phyloP scores from a whole-genome alignment of 192 early-diverging fungal genomes.

The Helicostylum pulchrum region DNA sequence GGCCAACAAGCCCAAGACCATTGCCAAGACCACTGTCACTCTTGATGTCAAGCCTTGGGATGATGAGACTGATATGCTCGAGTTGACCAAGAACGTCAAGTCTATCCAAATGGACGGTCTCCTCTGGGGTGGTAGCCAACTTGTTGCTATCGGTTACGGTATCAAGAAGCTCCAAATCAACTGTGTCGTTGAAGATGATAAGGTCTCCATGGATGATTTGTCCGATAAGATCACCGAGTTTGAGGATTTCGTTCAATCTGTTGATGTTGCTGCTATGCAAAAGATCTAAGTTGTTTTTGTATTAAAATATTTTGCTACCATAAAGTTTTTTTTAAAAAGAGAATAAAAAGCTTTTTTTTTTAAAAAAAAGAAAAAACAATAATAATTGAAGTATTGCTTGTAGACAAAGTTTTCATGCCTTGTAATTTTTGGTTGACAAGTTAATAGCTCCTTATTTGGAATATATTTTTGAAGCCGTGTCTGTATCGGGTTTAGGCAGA shows the following conservation, averaged over 20 bases:
- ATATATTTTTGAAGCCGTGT: too few species aligned
- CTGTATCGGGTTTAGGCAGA: too few species aligned
- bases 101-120: conserved; percentile 84
- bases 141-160: conserved; percentile 86
- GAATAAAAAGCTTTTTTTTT: not conserved
- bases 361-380: not conserved
- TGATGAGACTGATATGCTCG: conserved; percentile 88
- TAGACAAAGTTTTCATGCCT: too few species aligned
- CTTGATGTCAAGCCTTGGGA: conserved; percentile 99
- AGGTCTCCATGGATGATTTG: conserved; percentile 85
- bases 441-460: too few species aligned
- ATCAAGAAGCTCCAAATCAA: conserved; percentile 96
- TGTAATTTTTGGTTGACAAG: too few species aligned
- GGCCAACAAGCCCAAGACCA: conserved; percentile 79
- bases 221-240: conserved; percentile 73
- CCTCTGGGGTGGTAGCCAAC: conserved; percentile 80
- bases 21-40: conserved; percentile 90
- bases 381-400: too few species aligned
- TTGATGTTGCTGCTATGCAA: conserved; percentile 85
- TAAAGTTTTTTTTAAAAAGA: not conserved
- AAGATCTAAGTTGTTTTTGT: conserved; percentile 66
- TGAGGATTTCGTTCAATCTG: conserved; percentile 90
- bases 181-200: conserved; percentile 90
- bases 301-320: too few species aligned
- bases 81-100: conserved; percentile 69